Evolutionary conservation across 495 filamentous ascomycete genomes (phyloP).

Genomic region (Penicillium ochrochloron): DNA sequence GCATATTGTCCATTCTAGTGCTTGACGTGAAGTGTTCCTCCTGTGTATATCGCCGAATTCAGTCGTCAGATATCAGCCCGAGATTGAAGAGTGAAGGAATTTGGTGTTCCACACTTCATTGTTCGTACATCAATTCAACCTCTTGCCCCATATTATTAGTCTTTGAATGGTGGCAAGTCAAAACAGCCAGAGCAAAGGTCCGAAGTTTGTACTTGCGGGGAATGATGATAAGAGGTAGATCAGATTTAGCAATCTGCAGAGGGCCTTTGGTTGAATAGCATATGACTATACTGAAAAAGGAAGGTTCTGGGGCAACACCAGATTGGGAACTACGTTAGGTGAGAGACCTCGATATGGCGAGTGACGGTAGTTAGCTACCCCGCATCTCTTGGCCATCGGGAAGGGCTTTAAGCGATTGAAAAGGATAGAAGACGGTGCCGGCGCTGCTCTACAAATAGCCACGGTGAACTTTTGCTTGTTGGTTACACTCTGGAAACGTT

Average conservation of each 20-base stretch:
- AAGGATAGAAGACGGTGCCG: no score
- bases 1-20: constrained; percentile 17
- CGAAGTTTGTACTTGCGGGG: background rate
- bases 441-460: no score
- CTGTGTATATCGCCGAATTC: background rate
- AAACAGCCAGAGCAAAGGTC: background rate
- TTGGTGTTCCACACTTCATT: background rate
- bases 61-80: no score
- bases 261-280: no score
- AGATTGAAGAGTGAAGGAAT: background rate
- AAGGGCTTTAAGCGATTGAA: no score
- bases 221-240: background rate
- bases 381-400: background rate
- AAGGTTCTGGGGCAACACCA: constrained; percentile 18
- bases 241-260: no score
- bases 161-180: background rate
- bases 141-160: background rate
- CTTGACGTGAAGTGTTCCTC: background rate
- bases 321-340: background rate
- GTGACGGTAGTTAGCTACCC: background rate
- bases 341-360: background rate
- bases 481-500: no score
- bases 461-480: no score
- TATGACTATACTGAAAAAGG: constrained; percentile 10
- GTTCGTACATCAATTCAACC: no score